phyloP scores from a whole-genome alignment of 345 rosid species.

The Aquilaria malaccensis region DNA sequence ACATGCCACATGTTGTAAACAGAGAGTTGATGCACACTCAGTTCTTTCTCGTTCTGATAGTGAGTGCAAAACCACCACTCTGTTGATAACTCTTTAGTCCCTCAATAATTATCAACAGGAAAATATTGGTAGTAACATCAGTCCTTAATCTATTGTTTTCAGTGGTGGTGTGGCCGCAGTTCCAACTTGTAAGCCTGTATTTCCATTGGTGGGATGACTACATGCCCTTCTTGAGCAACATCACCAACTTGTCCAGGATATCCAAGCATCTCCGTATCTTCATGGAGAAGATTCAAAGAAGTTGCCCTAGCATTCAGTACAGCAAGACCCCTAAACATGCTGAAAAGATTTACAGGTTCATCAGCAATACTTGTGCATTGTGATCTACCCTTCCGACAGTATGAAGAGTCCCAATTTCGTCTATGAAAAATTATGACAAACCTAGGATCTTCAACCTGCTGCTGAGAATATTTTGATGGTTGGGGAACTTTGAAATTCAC shows the following conservation, averaged over 20 bases:
- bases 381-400: constrained; percentile 49
- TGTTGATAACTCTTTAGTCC: background rate
- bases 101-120: constrained; percentile 7
- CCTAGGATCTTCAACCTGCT: constrained; percentile 41
- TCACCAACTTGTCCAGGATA: constrained; percentile 52
- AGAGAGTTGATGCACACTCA: no score
- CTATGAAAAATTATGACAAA: constrained; percentile 67
- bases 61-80: constrained; percentile 4
- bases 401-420: constrained; percentile 71
- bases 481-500: constrained; percentile 83
- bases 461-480: constrained; percentile 63
- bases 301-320: constrained; percentile 60
- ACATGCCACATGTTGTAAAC: no score
- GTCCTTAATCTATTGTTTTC: constrained; percentile 4
- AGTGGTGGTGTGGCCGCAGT: constrained; percentile 40
- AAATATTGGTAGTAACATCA: background rate
- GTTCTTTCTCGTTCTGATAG: background rate
- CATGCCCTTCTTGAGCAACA: constrained; percentile 51
- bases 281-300: constrained; percentile 86
- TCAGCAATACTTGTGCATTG: constrained; percentile 55
- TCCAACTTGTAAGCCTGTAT: constrained; percentile 91
- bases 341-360: constrained; percentile 60
- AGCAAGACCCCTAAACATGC: constrained; percentile 65
- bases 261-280: constrained; percentile 67
- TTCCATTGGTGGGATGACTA: constrained; percentile 83